These are phyloP conservation scores for Pichia eremophila DNA, from an alignment of 805 yeast species.

Conservation along the genomic window DNA sequence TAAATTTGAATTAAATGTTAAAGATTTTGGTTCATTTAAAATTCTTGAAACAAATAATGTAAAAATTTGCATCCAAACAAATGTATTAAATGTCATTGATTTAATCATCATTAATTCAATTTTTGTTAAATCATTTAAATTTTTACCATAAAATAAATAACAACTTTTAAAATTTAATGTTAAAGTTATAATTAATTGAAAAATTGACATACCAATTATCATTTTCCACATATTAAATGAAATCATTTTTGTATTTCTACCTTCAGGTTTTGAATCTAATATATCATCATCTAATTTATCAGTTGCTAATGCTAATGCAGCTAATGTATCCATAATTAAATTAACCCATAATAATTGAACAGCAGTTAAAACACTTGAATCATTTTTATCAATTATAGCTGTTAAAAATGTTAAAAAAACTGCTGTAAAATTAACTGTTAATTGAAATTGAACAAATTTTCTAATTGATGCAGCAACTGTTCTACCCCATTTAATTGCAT, in stretches of 20 bases:
- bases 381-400: constrained; percentile 75
- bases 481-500: constrained; percentile 98
- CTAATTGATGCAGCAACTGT: constrained; percentile 91
- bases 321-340: constrained; percentile 95
- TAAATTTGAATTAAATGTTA: constrained; percentile 49
- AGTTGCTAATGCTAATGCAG: constrained; percentile 95
- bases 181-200: constrained; percentile 76
- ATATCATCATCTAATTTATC: constrained; percentile 87
- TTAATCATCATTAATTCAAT: constrained; percentile 51
- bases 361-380: constrained; percentile 85
- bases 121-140: constrained; percentile 16
- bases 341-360: constrained; percentile 97
- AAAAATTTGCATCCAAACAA: constrained; percentile 97
- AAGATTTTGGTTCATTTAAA: constrained; percentile 57
- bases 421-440: constrained; percentile 96
- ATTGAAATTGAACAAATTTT: constrained; percentile 91
- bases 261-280: constrained; percentile 74
- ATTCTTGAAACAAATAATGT: constrained; percentile 86
- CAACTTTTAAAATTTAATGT: constrained; percentile 72
- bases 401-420: constrained; percentile 87
- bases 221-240: constrained; percentile 96
- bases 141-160: constrained; percentile 39
- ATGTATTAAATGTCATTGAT: constrained; percentile 88
- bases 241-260: constrained; percentile 70
- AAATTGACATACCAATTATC: constrained; percentile 79